These are phyloP conservation scores for Scheffersomyces illinoinensis DNA, from an alignment of 1,139 yeast species.

Conservation along the genomic window DNA sequence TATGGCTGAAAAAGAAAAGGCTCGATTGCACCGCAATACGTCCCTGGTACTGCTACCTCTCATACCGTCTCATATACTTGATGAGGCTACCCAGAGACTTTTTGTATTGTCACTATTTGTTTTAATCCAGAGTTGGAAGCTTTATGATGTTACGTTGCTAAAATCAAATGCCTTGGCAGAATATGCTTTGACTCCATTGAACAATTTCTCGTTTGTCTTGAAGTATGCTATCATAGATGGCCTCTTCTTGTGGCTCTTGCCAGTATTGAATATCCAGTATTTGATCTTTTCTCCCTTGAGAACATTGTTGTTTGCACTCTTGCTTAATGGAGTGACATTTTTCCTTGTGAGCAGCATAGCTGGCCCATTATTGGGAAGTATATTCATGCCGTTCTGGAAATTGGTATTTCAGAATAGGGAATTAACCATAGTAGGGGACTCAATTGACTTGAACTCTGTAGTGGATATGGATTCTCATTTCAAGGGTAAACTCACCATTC, in stretches of 20 bases:
- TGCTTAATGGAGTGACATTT: slow-evolving; percentile 39
- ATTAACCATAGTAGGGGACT: slow-evolving; percentile 66
- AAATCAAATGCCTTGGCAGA: slow-evolving; percentile 27
- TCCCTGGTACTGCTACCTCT: slow-evolving; percentile 10
- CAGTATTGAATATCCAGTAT: slow-evolving; percentile 74
- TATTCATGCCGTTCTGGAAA: slow-evolving; percentile 48
- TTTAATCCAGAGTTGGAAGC: slow-evolving; percentile 76
- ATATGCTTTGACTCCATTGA: slow-evolving; percentile 27
- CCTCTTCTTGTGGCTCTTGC: slow-evolving; percentile 64
- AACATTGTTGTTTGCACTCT: slow-evolving; percentile 44
- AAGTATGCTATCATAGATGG: slow-evolving; percentile 79
- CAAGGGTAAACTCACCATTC: slow-evolving; percentile 81
- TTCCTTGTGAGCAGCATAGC: slow-evolving; percentile 43
- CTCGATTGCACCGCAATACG: slow-evolving; percentile 6
- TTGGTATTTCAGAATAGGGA: slow-evolving; percentile 53
- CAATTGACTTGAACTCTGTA: slow-evolving; percentile 41
- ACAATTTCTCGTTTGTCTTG: slow-evolving; percentile 58
- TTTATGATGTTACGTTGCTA: slow-evolving; percentile 63
- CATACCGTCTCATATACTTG: slow-evolving; percentile 59
- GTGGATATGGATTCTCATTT: slow-evolving; percentile 72
- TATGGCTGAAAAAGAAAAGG: slow-evolving; percentile 1
- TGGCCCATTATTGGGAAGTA: slow-evolving; percentile 33
- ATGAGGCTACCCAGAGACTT: slow-evolving; percentile 79
- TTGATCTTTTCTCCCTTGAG: slow-evolving; percentile 59
- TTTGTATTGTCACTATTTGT: slow-evolving; percentile 66